Evolutionary conservation across 139 green algal species (phyloP).

Genomic region (Coelastrella sp.): DNA sequence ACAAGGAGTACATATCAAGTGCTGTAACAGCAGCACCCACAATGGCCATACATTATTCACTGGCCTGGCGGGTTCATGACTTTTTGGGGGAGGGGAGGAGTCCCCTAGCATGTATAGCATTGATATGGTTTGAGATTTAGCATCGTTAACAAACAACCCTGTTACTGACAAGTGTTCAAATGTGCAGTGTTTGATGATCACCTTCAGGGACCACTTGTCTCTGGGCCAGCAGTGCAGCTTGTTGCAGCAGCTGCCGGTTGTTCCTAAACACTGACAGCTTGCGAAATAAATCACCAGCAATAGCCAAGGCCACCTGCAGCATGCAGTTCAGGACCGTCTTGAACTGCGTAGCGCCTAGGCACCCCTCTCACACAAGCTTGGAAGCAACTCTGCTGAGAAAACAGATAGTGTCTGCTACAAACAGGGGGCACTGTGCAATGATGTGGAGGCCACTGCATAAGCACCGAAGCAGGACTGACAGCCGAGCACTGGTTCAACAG

Average conservation of each 20-base stretch:
- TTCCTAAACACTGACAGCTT: conserved; percentile 23
- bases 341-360: not conserved
- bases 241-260: conserved; percentile 39
- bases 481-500: too few species aligned
- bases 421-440: too few species aligned
- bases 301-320: conserved; percentile 12
- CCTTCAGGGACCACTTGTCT: conserved; percentile 39
- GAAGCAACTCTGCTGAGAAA: too few species aligned
- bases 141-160: not conserved
- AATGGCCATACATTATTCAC: too few species aligned
- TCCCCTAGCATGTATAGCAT: too few species aligned
- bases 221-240: not conserved
- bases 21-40: too few species aligned
- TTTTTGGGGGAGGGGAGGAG: too few species aligned
- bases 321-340: not conserved
- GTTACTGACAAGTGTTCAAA: not conserved
- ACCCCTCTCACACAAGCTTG: too few species aligned
- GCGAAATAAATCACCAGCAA: not conserved
- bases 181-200: not conserved
- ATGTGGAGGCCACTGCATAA: too few species aligned
- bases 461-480: too few species aligned
- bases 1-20: too few species aligned
- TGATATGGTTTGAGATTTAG: not conserved
- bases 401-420: not conserved
- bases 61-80: too few species aligned